Conservation (phyloP, 805 yeast genomes). For the Candida sonorensis region DNA sequence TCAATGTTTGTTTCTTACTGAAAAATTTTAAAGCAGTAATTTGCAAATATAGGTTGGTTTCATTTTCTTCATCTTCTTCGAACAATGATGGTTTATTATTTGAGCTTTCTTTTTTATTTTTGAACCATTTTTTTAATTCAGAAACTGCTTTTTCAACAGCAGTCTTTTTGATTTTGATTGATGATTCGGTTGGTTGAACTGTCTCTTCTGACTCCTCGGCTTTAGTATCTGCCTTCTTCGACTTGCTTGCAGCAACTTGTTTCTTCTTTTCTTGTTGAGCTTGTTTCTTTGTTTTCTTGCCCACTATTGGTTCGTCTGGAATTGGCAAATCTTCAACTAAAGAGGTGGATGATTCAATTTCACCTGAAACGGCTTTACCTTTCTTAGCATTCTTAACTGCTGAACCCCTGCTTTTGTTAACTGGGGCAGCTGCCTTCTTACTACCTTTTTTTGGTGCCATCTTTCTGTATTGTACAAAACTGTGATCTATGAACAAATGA, state of each 20-base stretch:
- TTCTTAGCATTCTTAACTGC: constrained; percentile 11
- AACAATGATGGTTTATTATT: constrained; percentile 43
- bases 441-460: constrained; percentile 18
- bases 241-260: too few relatives aligned
- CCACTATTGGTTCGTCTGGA: not conserved
- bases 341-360: constrained; percentile 1
- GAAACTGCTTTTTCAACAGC: constrained; percentile 44
- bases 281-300: constrained; percentile 1
- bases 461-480: not conserved
- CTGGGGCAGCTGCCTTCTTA: constrained; percentile 8
- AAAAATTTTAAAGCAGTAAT: constrained; percentile 61
- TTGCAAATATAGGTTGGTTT: constrained; percentile 46
- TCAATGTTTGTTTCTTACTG: constrained; percentile 50
- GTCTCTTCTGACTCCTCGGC: constrained; percentile 2
- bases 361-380: constrained; percentile 12
- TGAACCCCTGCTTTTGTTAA: constrained; percentile 5
- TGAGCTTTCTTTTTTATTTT: constrained; percentile 25
- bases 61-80: constrained; percentile 49
- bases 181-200: constrained; percentile 4
- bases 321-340: constrained; percentile 1
- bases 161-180: constrained; percentile 13
- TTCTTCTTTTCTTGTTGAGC: too few relatives aligned
- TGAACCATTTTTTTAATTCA: constrained; percentile 59
- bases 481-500: too few relatives aligned
- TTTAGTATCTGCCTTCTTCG: constrained; percentile 1